Percentiles rank a stretch among this genome's conserved stretches.
These are phyloP conservation scores for Moniliella sp. DNA, from an alignment of 1,284 basidiomycete species.

Conservation along the genomic window DNA sequence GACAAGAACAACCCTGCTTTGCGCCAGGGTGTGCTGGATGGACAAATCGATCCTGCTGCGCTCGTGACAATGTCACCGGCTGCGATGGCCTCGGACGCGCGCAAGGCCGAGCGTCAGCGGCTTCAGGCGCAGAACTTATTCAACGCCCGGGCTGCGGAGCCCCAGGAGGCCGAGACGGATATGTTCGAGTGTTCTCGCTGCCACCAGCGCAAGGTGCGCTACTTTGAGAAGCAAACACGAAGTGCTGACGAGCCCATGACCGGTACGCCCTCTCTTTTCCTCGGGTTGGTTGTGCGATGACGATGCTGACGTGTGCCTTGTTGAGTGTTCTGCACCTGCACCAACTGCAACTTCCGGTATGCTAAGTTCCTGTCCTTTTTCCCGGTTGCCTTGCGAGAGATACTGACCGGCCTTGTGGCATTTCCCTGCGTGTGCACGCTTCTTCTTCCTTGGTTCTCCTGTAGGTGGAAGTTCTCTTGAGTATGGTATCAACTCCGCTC, in stretches of 20 bases:
- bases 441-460: no score
- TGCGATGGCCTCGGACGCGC: conserved; percentile 76
- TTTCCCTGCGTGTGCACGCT: no score
- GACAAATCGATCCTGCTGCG: conserved; percentile 49
- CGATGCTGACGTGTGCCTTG: no score
- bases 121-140: conserved; percentile 48
- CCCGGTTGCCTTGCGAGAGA: no score
- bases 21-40: conserved; percentile 60
- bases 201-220: conserved; percentile 33
- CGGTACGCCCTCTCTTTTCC: no score
- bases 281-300: no score
- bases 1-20: conserved; percentile 81
- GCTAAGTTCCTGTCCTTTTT: no score
- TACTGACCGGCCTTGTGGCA: no score
- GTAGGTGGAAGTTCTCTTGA: no score
- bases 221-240: conserved; percentile 32
- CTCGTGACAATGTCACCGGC: conserved; percentile 63
- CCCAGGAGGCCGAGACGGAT: conserved; percentile 68
- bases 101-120: conserved; percentile 58
- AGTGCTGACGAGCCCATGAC: conserved; percentile 33
- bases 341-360: no score
- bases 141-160: conserved; percentile 69
- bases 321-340: no score
- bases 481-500: no score
- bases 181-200: conserved; percentile 95